phyloP scores from a whole-genome alignment of 2,329 filamentous ascomycete species.

The Xylaria arbuscula region DNA sequence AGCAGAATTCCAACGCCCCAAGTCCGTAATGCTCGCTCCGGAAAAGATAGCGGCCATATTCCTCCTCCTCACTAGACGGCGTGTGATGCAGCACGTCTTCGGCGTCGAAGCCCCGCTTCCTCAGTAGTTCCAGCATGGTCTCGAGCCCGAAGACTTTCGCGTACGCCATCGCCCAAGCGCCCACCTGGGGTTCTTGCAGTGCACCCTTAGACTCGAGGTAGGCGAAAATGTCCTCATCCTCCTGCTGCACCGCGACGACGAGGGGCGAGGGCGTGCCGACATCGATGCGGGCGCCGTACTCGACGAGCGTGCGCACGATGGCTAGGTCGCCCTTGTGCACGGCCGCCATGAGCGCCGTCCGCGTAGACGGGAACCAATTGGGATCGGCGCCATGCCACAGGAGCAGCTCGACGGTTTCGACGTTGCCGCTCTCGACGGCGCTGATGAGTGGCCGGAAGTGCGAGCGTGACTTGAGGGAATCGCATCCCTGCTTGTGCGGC shows the following conservation, averaged over 20 bases:
- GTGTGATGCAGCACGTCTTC: slow-evolving; percentile 35
- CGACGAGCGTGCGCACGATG: slow-evolving; percentile 38
- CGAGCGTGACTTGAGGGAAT: slow-evolving; percentile 22
- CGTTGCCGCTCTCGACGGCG: slow-evolving; percentile 37
- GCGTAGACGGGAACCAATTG: slow-evolving; percentile 38
- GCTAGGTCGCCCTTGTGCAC: slow-evolving; percentile 36
- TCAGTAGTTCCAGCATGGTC: slow-evolving; percentile 34
- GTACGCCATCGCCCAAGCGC: slow-evolving; percentile 39
- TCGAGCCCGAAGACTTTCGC: slow-evolving; percentile 34
- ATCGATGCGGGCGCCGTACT: slow-evolving; percentile 36
- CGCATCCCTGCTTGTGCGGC: slow-evolving; percentile 31
- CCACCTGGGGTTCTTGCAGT: slow-evolving; percentile 22
- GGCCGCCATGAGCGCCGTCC: slow-evolving; percentile 36
- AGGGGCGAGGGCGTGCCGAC: slow-evolving; percentile 38
- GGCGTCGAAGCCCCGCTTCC: slow-evolving; percentile 15
- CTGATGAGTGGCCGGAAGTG: slow-evolving; percentile 37
- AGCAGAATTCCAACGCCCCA: slow-evolving; percentile 35
- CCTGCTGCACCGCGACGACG: slow-evolving; percentile 40
- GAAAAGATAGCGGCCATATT: slow-evolving; percentile 37
- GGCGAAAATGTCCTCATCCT: slow-evolving; percentile 33
- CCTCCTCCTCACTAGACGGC: slow-evolving; percentile 34
- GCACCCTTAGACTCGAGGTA: slow-evolving; percentile 33
- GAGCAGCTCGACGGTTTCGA: slow-evolving; percentile 36
- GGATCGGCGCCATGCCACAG: slow-evolving; percentile 40
- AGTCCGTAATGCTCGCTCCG: slow-evolving; percentile 35